Evolutionary conservation across 495 filamentous ascomycete species (phyloP).

Genomic region (Penicillium lagena): DNA sequence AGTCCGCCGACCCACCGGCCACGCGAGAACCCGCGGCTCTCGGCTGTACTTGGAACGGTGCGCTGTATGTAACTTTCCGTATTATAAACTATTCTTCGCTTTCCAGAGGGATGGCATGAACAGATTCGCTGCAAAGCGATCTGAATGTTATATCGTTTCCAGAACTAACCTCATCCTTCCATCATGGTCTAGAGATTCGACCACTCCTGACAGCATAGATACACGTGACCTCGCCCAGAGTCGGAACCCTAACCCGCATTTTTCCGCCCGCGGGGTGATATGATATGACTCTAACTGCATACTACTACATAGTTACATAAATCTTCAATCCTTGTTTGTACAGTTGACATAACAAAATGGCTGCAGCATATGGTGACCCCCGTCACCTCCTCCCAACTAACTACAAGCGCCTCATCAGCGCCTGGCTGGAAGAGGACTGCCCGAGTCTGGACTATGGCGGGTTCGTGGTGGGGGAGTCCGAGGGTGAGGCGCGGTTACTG

Average conservation of each 20-base stretch:
- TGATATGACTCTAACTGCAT: too few relatives aligned
- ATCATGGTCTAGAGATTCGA: slow-evolving; percentile 4
- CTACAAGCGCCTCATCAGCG: slow-evolving; percentile 72
- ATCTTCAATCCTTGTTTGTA: neutral
- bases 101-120: too few relatives aligned
- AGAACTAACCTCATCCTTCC: too few relatives aligned
- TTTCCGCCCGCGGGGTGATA: too few relatives aligned
- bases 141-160: too few relatives aligned
- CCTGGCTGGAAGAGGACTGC: slow-evolving; percentile 92
- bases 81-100: too few relatives aligned
- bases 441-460: slow-evolving; percentile 96
- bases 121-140: too few relatives aligned
- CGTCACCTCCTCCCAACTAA: slow-evolving; percentile 77
- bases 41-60: too few relatives aligned
- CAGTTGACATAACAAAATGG: slow-evolving; percentile 28
- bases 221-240: neutral
- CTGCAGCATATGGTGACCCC: slow-evolving; percentile 63
- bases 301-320: too few relatives aligned
- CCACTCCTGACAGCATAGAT: neutral
- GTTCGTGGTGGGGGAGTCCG: slow-evolving; percentile 83
- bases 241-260: neutral
- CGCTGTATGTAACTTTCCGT: too few relatives aligned
- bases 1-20: too few relatives aligned
- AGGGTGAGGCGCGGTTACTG: slow-evolving; percentile 72
- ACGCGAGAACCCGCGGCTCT: too few relatives aligned